Conservation (phyloP, 2,329 filamentous ascomycete species). For the Clonostachys rhizophaga region DNA sequence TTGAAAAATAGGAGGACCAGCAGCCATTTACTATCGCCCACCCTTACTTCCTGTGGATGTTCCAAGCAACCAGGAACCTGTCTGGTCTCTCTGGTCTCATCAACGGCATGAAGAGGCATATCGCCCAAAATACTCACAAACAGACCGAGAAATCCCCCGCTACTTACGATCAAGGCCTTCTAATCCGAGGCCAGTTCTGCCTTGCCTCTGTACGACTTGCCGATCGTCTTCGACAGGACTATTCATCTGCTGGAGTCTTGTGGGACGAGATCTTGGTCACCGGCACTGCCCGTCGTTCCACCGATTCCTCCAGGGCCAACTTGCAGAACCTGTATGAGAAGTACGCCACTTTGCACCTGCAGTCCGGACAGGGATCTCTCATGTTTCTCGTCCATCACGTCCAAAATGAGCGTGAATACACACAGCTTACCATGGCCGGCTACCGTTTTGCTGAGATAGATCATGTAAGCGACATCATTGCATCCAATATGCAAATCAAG, state of each 20-base stretch:
- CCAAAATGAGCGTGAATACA: conserved; percentile 50
- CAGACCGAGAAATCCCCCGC: no score
- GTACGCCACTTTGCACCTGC: conserved; percentile 8
- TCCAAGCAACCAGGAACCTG: conserved; percentile 78
- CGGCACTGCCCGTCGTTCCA: conserved; percentile 23
- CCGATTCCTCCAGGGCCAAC: no score
- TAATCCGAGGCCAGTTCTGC: conserved; percentile 83
- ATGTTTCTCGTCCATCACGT: conserved; percentile 73
- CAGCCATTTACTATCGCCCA: conserved; percentile 75
- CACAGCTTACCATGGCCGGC: conserved; percentile 63
- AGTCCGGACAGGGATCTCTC: conserved; percentile 66
- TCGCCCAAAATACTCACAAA: not conserved
- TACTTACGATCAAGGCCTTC: not conserved
- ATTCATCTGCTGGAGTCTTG: conserved; percentile 62
- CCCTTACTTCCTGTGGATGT: conserved; percentile 84
- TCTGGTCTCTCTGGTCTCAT: conserved; percentile 54
- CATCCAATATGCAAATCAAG: conserved; percentile 70
- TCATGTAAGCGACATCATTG: conserved; percentile 65
- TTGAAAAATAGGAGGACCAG: conserved; percentile 31
- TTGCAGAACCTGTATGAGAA: no score
- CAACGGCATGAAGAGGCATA: not conserved
- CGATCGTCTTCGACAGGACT: conserved; percentile 54
- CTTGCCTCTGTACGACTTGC: conserved; percentile 73
- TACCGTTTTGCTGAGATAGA: conserved; percentile 72
- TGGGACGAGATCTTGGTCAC: conserved; percentile 75